A percentile compares a stretch with the other conserved stretches of the same genome.
Conservation (phyloP, 2,329 filamentous ascomycete species). For the Fusarium concolor region DNA sequence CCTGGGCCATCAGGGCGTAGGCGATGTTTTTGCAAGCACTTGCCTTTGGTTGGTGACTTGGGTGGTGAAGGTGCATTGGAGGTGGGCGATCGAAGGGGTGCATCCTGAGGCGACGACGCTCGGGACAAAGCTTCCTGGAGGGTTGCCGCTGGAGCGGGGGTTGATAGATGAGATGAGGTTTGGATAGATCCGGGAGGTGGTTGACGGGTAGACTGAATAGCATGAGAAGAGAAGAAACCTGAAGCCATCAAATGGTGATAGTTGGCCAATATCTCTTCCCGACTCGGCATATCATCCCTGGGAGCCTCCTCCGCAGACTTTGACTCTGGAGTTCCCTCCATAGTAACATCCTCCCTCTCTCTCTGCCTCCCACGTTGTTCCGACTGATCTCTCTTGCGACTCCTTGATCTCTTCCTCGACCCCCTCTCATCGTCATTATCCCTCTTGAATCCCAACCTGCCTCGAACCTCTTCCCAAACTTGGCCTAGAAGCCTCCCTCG, state of each 20-base stretch:
- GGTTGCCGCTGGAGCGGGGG: constrained; percentile 13
- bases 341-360: constrained; percentile 32
- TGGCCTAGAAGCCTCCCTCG: constrained; percentile 50
- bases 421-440: constrained; percentile 44
- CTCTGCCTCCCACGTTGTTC: constrained; percentile 29
- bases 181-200: constrained; percentile 44
- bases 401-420: constrained; percentile 41
- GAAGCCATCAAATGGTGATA: constrained; percentile 68
- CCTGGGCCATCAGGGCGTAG: constrained; percentile 21
- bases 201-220: constrained; percentile 67
- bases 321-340: constrained; percentile 19
- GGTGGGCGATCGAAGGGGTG: constrained; percentile 6
- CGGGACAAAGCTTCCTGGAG: constrained; percentile 28
- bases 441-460: constrained; percentile 47
- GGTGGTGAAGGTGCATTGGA: constrained; percentile 29
- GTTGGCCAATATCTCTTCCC: constrained; percentile 66
- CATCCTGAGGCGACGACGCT: constrained; percentile 30
- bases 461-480: constrained; percentile 55
- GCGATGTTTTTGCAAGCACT: constrained; percentile 20
- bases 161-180: constrained; percentile 11
- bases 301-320: constrained; percentile 17
- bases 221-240: constrained; percentile 69
- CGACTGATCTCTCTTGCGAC: constrained; percentile 34
- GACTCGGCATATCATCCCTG: constrained; percentile 47
- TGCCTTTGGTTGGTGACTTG: constrained; percentile 30